Base-by-base conservation (phyloP, 106 monocot species). In the Platanthera guangdongensis region DNA sequence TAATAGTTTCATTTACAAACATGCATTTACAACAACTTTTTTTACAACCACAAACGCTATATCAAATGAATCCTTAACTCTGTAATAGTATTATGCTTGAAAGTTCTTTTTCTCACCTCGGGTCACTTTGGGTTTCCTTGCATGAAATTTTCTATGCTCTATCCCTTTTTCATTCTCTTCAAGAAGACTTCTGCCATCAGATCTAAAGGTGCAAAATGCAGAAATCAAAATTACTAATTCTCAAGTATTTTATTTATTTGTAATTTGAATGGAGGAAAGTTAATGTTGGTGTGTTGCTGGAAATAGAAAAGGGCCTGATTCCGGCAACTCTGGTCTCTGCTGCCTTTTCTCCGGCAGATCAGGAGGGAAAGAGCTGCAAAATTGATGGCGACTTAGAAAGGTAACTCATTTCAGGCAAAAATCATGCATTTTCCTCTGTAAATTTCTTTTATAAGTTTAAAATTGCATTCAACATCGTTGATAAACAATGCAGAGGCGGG, bases 311-410 rank as follows among this genome's bases (percentile, higher is more conserved):
- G 9, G 12, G 72, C 50, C 72, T 72, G 51, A 51, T 19, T 8
- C 25, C 76, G 60, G 59, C 15, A 7, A 32, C 54, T 55, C 7
- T 9, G 14, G 8, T 45, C 13, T 5, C 74, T 69, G 22, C 30
- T 77, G 77, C 80, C 79, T 85, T 70, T 70, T 70, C 70, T 70
- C 70, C 47, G 14, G 77, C 78, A 52, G 69, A 60, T 19, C 30
- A 65, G 65, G 65, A 65, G 18, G 86, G 83, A 13, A 80, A 52
- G 50, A 87, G 79, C 85, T 86, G 84, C 79, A 81, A 83, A 15
- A 78, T 74, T 7, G 90, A 87, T 84, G 70, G 81, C 60, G 84
- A 82, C 80, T 86, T 85, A 83, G 90, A 90, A 79, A 83, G 94
- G 94, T 94, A 87, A 80, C 57, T 25, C 67, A 21, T 65, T 8